Base-by-base conservation (phyloP, 768 basidiomycete genomes). In the Tylopilus balloui region DNA sequence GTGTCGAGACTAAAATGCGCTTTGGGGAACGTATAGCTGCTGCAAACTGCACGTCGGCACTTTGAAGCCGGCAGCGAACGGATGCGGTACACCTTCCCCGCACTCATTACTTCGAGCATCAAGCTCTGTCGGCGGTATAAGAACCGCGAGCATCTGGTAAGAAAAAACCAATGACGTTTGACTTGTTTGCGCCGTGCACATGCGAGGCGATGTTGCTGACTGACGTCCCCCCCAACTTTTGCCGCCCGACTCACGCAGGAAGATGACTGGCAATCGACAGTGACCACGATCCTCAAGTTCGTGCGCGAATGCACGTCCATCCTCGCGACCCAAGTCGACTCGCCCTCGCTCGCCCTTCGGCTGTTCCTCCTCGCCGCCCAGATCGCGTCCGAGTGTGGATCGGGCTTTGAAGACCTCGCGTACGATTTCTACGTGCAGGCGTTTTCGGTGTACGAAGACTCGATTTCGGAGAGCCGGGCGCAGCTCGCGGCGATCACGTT, bases 401-500 rank as follows among this genome's bases (percentile, higher is more conserved):
- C 95, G 52, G 90, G 84, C 0, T 91, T 97, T 57, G 94, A 96
- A 68, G 94, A 98, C 65, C 81, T 98, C 51, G 84, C 92, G 14
- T 99, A 99, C 65, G 95, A 99, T 66, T 84, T 98, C 58, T 97
- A 94, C 61, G 96, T 98, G 13, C 93, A 97, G 66, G 92, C 94
- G 0, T 97, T 99, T 67, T 92, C 86, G 23, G 92, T 98, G 12
- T 98, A 99, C 70, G 96, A 99, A 65, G 96, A 99, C 67, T 86
- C 81, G 59, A 98, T 99, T 42, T 93, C 90, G 38, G 96, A 99
- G 64, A 91, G 88, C 28, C 81, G 95, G 4, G 92, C 92, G 5
- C 96, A 99, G 67, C 72, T 99, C 9, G 92, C 95, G 62, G 94
- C 95, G n/a, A 97, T 99, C 64, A 91, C 92, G 6, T 78, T 94